These are phyloP conservation scores for Metarhizium rileyi DNA, from an alignment of 2,329 filamentous ascomycete genomes.

Conservation along the genomic window DNA sequence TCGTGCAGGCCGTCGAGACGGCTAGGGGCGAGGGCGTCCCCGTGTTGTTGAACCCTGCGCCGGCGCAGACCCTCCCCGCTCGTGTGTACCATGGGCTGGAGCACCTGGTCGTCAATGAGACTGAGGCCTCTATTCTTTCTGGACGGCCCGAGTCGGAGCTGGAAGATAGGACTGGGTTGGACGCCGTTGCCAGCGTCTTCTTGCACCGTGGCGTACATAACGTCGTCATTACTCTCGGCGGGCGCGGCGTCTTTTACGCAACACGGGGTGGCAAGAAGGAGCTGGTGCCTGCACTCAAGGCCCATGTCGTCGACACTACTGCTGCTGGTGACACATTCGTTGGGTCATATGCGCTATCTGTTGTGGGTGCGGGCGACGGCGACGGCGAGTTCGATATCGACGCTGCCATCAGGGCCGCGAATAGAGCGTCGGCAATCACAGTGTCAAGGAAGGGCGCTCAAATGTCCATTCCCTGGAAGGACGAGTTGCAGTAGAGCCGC, in stretches of 20 bases:
- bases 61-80: slow-evolving; percentile 58
- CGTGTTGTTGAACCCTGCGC: slow-evolving; percentile 79
- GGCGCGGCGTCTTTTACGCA: slow-evolving; percentile 63
- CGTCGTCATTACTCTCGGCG: slow-evolving; percentile 76
- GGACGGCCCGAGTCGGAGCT: slow-evolving; percentile 41
- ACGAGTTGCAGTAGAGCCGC: slow-evolving; percentile 25
- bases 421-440: slow-evolving; percentile 30
- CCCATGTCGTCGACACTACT: slow-evolving; percentile 80
- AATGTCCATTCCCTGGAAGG: slow-evolving; percentile 33
- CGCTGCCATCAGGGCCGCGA: slow-evolving; percentile 46
- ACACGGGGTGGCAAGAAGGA: slow-evolving; percentile 32
- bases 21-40: slow-evolving; percentile 39
- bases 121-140: slow-evolving; percentile 68
- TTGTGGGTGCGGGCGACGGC: slow-evolving; percentile 38
- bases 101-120: slow-evolving; percentile 85
- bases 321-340: slow-evolving; percentile 93
- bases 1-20: slow-evolving; percentile 48
- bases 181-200: slow-evolving; percentile 48
- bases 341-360: slow-evolving; percentile 70
- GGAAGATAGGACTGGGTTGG: slow-evolving; percentile 33
- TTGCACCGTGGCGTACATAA: slow-evolving; percentile 60
- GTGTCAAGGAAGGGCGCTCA: slow-evolving; percentile 33
- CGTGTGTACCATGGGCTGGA: slow-evolving; percentile 58
- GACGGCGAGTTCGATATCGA: slow-evolving; percentile 40
- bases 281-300: slow-evolving; percentile 55